Percentiles rank a stretch among this genome's conserved stretches.
Evolutionary conservation across 1,284 basidiomycete species (phyloP).

Genomic region (Ustilago crameri): DNA sequence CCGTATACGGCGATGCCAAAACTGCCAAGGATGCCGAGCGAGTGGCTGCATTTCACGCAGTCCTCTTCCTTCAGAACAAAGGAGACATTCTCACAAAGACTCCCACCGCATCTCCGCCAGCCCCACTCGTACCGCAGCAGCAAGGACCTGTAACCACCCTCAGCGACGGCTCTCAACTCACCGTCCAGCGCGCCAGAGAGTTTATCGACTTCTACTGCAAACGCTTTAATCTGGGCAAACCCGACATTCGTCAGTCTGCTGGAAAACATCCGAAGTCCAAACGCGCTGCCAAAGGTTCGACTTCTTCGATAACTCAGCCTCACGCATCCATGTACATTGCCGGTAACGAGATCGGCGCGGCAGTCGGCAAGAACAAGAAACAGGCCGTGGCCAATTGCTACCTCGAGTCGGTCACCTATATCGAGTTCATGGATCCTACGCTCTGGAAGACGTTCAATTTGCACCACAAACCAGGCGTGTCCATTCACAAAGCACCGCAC

Average conservation of each 20-base stretch:
- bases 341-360: conserved; percentile 83
- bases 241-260: conserved; percentile 73
- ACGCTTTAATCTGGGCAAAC: conserved; percentile 81
- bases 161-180: conserved; percentile 77
- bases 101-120: conserved; percentile 64
- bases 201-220: conserved; percentile 97
- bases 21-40: conserved; percentile 79
- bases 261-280: conserved; percentile 34
- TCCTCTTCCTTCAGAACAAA: conserved; percentile 49
- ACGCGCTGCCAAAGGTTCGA: conserved; percentile 18
- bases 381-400: conserved; percentile 79
- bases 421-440: conserved; percentile 82
- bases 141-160: conserved; percentile 68
- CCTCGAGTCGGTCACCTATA: conserved; percentile 86
- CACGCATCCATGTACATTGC: conserved; percentile 84
- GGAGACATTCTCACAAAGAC: conserved; percentile 45
- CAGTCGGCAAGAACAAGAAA: conserved; percentile 79
- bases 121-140: conserved; percentile 65
- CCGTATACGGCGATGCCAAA: conserved; percentile 75
- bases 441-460: conserved; percentile 80
- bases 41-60: conserved; percentile 71
- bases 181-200: conserved; percentile 80
- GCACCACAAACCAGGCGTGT: conserved; percentile 61
- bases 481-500: conserved; percentile 76
- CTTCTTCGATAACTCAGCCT: conserved; percentile 71